Percentiles rank a stretch among this genome's conserved stretches.
phyloP scores from a whole-genome alignment of 345 rosid species.

The Lepidium sativum region DNA sequence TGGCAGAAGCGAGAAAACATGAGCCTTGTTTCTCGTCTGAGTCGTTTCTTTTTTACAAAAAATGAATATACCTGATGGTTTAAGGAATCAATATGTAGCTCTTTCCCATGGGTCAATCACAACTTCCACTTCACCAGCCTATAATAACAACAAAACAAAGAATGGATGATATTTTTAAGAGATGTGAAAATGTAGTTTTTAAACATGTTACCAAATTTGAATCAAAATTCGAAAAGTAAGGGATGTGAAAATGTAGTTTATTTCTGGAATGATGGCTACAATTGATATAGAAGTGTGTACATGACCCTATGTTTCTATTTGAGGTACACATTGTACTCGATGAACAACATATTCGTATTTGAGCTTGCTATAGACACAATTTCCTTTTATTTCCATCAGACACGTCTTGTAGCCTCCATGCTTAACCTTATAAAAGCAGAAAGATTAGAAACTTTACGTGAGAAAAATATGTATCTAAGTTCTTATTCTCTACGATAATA shows the following conservation, averaged over 20 bases:
- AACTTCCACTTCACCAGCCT: slow-evolving; percentile 97
- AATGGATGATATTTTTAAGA: neutral
- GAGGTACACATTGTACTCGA: slow-evolving; percentile 94
- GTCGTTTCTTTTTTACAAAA: slow-evolving; percentile 95
- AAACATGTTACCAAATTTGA: neutral
- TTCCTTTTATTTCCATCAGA: slow-evolving; percentile 89
- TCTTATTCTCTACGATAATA: neutral
- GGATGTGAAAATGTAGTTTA: slow-evolving; percentile 14
- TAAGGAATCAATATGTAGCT: slow-evolving; percentile 90
- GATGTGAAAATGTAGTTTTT: too few relatives aligned
- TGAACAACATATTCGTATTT: slow-evolving; percentile 94
- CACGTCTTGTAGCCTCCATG: slow-evolving; percentile 91
- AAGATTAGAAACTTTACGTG: neutral
- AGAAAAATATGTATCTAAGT: neutral
- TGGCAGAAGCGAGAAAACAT: slow-evolving; percentile 83
- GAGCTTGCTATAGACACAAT: slow-evolving; percentile 83
- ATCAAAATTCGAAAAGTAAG: neutral
- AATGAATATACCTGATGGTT: slow-evolving; percentile 91
- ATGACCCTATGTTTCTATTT: slow-evolving; percentile 89
- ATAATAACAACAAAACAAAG: slow-evolving; percentile 3
- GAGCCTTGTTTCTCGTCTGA: slow-evolving; percentile 61
- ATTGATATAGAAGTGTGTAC: slow-evolving; percentile 98
- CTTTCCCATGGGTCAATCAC: slow-evolving; percentile 94
- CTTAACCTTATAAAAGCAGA: slow-evolving; percentile 48
- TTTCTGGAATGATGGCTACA: slow-evolving; percentile 98